Evolutionary conservation across 352 stramenopile genomes (phyloP).

Genomic region (Pythium pyrilobum): DNA sequence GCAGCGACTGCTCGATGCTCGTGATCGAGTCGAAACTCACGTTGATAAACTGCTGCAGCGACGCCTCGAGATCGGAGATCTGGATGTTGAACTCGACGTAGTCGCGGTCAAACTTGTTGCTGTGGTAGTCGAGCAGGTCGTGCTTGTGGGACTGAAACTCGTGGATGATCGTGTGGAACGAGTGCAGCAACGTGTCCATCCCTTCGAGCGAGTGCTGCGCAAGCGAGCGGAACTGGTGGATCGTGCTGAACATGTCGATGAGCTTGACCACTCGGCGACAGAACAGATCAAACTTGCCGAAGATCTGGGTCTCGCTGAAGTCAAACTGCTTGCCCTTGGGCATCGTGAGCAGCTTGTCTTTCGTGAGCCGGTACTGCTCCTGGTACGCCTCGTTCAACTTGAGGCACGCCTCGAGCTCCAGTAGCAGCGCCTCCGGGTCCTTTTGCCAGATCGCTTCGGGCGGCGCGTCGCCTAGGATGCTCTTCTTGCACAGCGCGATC

Average conservation of each 20-base stretch:
- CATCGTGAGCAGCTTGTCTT: constrained; percentile 87
- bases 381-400: constrained; percentile 90
- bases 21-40: constrained; percentile 86
- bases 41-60: constrained; percentile 90
- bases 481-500: constrained; percentile 76
- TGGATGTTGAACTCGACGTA: constrained; percentile 95
- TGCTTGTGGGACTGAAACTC: constrained; percentile 78
- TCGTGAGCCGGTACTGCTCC: constrained; percentile 85
- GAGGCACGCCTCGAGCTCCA: constrained; percentile 70
- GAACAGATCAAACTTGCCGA: constrained; percentile 90
- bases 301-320: constrained; percentile 89
- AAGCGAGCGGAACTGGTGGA: constrained; percentile 89
- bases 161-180: constrained; percentile 79
- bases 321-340: constrained; percentile 90
- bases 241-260: constrained; percentile 91
- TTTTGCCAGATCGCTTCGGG: constrained; percentile 74
- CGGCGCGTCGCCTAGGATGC: constrained; percentile 47
- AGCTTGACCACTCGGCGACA: constrained; percentile 86
- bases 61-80: constrained; percentile 84
- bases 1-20: constrained; percentile 83
- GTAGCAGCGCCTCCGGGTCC: constrained; percentile 55
- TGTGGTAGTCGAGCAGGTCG: constrained; percentile 85
- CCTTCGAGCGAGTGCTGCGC: constrained; percentile 89
- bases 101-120: constrained; percentile 91
- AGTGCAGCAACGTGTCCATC: constrained; percentile 74